Evolutionary conservation across 306 rosid species (phyloP).

Genomic region (Castanea crenata): DNA sequence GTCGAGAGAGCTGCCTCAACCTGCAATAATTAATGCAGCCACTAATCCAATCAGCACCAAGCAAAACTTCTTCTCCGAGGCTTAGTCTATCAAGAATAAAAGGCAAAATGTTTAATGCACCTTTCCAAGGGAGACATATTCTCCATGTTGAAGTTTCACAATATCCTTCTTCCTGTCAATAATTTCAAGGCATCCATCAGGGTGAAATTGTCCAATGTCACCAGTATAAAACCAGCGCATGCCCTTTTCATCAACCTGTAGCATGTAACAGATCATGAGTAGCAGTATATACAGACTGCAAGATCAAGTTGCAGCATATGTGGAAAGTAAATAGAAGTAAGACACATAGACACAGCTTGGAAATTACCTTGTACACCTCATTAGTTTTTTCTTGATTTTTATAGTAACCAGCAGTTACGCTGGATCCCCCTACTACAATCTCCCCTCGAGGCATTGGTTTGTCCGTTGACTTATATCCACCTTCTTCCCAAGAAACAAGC

Average conservation of each 20-base stretch:
- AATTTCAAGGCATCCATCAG: conserved; percentile 92
- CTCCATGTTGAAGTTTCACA: conserved; percentile 98
- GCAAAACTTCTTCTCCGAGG: conserved; percentile 4
- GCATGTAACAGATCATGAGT: conserved; percentile 11
- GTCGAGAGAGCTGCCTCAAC: conserved; percentile 72
- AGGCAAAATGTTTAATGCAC: conserved; percentile 33
- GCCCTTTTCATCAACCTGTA: conserved; percentile 79
- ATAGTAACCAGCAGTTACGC: conserved; percentile 86
- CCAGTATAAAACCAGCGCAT: conserved; percentile 87
- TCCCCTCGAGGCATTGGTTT: conserved; percentile 96
- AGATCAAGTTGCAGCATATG: conserved; percentile 3
- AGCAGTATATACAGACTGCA: conserved; percentile 11
- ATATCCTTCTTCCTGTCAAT: conserved; percentile 93
- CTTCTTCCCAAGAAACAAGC: conserved; percentile 97
- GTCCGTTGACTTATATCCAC: conserved; percentile 77
- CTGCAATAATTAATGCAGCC: conserved; percentile 38
- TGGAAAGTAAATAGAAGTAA: conserved; percentile 3
- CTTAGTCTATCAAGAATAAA: not conserved
- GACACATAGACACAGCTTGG: not conserved
- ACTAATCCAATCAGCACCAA: conserved; percentile 17
- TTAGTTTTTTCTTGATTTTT: conserved; percentile 75
- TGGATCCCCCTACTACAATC: conserved; percentile 77
- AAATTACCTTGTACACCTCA: conserved; percentile 77
- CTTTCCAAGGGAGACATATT: conserved; percentile 91
- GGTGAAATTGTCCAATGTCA: conserved; percentile 76